Base-by-base conservation (phyloP, 139 green algal genomes). In the Mychonastes homosphaera region DNA sequence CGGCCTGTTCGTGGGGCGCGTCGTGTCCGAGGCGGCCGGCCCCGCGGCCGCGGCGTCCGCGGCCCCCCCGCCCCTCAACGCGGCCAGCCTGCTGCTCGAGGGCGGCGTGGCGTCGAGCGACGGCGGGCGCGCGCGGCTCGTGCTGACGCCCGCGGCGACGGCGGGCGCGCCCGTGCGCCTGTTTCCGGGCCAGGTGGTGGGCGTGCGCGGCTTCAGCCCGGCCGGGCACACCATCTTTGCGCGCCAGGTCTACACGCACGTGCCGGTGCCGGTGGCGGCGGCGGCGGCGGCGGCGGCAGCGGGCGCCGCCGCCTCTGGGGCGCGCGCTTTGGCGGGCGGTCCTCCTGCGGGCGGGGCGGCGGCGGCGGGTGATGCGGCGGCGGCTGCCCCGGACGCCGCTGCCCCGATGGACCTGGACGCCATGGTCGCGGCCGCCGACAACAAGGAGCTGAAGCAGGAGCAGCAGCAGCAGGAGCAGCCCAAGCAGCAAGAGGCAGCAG, bases 151-250 rank as follows among this genome's bases (percentile, higher is more conserved):
- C 26, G 63, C 90, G 44, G 28, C 58, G 0, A 26, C 28, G 6
- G n/a, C n/a, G n/a, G n/a, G n/a, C n/a, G n/a, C n/a, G n/a, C 19
- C 32, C 28, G 48, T 23, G 41, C 58, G 62, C 56, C 44, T 75
- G 33, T 75, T 75, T 50, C 61, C 61, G 3, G 67, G 62, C 23
- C 67, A 75, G 59, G 67, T 89, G 4, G 70, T 91, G 7, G 73
- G 43, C 15, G 70, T 87, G 29, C 53, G 64, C 15, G 89, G 87
- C 19, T 53, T 73, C 47, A 96, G 94, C 71, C 85, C 85, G 10
- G 78, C 64, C 23, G 88, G 86, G 12, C 41, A 64, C 19, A 75
- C 56, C 56, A 72, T 96, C 47, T 56, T 92, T 3, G 88, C 81
- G 2, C 54, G 65, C 8, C 28, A 75, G 32, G 36, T 95, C 39